Evolutionary conservation across 305 asterid genomes (phyloP).

Genomic region (Fraxinus dipetala): DNA sequence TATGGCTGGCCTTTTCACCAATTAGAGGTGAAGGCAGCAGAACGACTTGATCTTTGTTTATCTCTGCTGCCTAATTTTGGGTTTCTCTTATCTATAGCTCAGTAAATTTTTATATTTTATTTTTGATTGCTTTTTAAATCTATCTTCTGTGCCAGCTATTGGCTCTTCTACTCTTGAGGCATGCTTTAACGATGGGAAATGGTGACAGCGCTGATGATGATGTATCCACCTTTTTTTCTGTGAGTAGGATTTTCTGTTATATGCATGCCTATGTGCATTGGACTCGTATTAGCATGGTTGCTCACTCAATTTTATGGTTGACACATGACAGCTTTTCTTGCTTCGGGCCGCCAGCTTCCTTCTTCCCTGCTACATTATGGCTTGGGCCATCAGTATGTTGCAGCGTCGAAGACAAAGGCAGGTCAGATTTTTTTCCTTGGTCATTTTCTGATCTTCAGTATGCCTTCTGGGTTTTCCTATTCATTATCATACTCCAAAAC

Average conservation of each 20-base stretch:
- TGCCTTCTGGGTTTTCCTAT: neutral
- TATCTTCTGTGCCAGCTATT: slow-evolving; percentile 35
- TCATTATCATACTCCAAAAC: neutral
- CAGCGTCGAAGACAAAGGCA: slow-evolving; percentile 55
- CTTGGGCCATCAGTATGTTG: slow-evolving; percentile 49
- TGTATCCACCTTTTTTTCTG: slow-evolving; percentile 44
- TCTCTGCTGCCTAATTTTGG: neutral
- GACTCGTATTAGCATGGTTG: neutral
- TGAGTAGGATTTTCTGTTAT: slow-evolving; percentile 23
- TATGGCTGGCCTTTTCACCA: neutral
- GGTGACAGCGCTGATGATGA: slow-evolving; percentile 48
- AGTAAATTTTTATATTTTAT: neutral
- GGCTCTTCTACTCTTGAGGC: slow-evolving; percentile 54
- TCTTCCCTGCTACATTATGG: slow-evolving; percentile 53
- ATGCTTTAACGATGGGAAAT: slow-evolving; percentile 42
- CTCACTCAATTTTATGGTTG: neutral
- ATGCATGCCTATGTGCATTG: neutral
- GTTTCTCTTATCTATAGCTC: neutral
- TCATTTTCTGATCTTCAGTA: neutral
- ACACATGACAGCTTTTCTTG: slow-evolving; percentile 41
- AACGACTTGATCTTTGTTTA: neutral
- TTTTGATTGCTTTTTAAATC: neutral
- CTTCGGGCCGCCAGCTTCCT: slow-evolving; percentile 53
- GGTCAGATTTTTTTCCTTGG: slow-evolving; percentile 26
- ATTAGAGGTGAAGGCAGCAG: neutral